Evolutionary conservation across 805 yeast genomes (phyloP).

Genomic region (Yamadazyma ubonensis): DNA sequence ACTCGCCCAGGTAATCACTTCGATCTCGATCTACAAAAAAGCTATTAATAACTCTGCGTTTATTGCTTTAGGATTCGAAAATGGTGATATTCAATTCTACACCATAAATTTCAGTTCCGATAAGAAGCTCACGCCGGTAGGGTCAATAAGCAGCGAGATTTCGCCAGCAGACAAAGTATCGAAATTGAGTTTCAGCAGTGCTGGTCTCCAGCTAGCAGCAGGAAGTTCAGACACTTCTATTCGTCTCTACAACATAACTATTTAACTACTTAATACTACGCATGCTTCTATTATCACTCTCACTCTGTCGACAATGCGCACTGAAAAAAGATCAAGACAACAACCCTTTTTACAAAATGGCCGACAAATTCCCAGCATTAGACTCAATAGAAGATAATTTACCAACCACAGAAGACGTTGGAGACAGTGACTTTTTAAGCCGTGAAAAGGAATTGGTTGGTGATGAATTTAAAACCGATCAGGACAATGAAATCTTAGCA

Average conservation of each 20-base stretch:
- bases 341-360: slow-evolving; percentile 40
- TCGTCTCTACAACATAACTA: slow-evolving; percentile 35
- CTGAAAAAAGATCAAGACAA: background rate
- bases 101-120: slow-evolving; percentile 24
- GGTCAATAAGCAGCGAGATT: slow-evolving; percentile 33
- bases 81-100: slow-evolving; percentile 56
- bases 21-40: slow-evolving; percentile 51
- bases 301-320: slow-evolving; percentile 5
- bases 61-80: slow-evolving; percentile 69
- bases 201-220: slow-evolving; percentile 47
- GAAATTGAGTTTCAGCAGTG: slow-evolving; percentile 56
- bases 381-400: slow-evolving; percentile 40
- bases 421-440: slow-evolving; percentile 57
- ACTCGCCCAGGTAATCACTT: slow-evolving; percentile 60
- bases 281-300: too few species aligned
- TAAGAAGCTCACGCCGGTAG: slow-evolving; percentile 21
- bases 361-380: slow-evolving; percentile 76
- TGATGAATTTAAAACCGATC: slow-evolving; percentile 67
- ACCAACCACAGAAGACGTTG: slow-evolving; percentile 34
- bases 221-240: slow-evolving; percentile 68
- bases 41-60: slow-evolving; percentile 16
- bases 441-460: slow-evolving; percentile 71
- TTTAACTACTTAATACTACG: slow-evolving; percentile 1
- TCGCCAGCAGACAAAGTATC: slow-evolving; percentile 65
- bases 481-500: slow-evolving; percentile 50